Conservation (phyloP, 148 eudicot species). For the Mesembryanthemum crystallinum region DNA sequence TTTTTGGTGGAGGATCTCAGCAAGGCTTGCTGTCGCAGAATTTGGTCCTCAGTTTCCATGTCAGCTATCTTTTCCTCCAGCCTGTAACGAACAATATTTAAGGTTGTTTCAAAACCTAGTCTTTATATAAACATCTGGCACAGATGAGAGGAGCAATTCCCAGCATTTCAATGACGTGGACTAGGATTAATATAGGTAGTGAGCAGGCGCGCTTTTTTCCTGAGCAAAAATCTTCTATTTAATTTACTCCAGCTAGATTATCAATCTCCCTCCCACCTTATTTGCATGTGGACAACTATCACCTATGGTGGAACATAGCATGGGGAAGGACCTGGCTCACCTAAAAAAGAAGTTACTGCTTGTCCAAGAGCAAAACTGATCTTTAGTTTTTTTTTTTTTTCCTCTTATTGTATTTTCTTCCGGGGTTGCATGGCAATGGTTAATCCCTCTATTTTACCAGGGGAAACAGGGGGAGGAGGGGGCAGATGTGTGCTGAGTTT, state of each 20-base stretch:
- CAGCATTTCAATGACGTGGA: not conserved
- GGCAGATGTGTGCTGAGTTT: too few species aligned
- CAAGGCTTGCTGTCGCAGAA: conserved; percentile 53
- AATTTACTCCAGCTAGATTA: not conserved
- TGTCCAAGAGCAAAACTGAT: too few species aligned
- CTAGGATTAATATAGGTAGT: not conserved
- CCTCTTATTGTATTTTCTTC: too few species aligned
- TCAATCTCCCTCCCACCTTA: not conserved
- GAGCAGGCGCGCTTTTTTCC: not conserved
- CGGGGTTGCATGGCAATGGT: too few species aligned
- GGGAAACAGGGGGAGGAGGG: too few species aligned
- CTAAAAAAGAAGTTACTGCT: too few species aligned
- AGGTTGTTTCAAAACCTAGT: conserved; percentile 7
- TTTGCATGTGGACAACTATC: not conserved
- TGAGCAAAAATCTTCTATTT: not conserved
- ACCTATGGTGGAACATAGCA: not conserved
- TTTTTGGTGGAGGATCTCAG: conserved; percentile 38
- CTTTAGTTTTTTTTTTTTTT: too few species aligned
- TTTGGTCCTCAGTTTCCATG: conserved; percentile 53
- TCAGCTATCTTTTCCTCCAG: conserved; percentile 75
- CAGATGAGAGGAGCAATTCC: not conserved
- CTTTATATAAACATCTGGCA: not conserved
- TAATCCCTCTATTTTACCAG: too few species aligned
- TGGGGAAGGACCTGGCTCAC: not conserved
- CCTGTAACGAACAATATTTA: conserved; percentile 30